These are phyloP conservation scores for Trichoderma citrinoviride DNA, from an alignment of 2,329 filamentous ascomycete genomes.

Conservation along the genomic window DNA sequence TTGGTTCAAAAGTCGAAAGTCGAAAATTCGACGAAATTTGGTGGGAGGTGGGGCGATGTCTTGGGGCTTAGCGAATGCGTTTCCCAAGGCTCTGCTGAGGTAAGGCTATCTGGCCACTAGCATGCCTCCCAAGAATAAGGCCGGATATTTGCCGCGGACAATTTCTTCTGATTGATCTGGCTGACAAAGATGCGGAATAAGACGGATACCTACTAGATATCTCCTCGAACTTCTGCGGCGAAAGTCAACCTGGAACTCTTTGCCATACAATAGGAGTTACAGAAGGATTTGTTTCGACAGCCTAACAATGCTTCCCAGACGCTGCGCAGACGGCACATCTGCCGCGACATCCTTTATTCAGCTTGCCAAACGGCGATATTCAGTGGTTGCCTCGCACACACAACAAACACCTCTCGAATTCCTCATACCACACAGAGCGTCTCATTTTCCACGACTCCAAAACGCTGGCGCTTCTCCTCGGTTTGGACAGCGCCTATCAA, in stretches of 20 bases:
- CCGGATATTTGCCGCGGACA: background rate
- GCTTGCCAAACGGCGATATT: conserved; percentile 38
- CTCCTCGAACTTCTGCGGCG: conserved; percentile 12
- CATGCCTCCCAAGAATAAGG: background rate
- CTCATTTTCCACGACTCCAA: conserved; percentile 19
- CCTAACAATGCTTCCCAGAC: conserved; percentile 36
- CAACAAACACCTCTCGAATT: conserved; percentile 37
- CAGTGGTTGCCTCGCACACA: conserved; percentile 28
- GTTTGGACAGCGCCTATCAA: background rate
- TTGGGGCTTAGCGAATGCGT: conserved; percentile 40
- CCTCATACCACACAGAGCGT: conserved; percentile 38
- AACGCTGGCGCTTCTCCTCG: background rate
- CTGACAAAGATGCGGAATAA: conserved; percentile 19
- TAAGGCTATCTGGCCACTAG: conserved; percentile 7
- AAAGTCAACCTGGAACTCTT: background rate
- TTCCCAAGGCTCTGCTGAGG: background rate
- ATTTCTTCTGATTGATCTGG: background rate
- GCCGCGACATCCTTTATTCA: conserved; percentile 43
- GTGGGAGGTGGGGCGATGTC: conserved; percentile 42
- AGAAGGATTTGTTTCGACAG: background rate
- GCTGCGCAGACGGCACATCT: conserved; percentile 41
- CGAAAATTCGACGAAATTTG: conserved; percentile 44
- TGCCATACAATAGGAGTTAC: conserved; percentile 18
- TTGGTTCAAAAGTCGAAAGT: conserved; percentile 35
- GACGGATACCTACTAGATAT: conserved; percentile 8